Evolutionary conservation across 306 rosid species (phyloP), one percentile per base, ranked within the genome.

Genomic region (Gastrolobium villosum): DNA sequence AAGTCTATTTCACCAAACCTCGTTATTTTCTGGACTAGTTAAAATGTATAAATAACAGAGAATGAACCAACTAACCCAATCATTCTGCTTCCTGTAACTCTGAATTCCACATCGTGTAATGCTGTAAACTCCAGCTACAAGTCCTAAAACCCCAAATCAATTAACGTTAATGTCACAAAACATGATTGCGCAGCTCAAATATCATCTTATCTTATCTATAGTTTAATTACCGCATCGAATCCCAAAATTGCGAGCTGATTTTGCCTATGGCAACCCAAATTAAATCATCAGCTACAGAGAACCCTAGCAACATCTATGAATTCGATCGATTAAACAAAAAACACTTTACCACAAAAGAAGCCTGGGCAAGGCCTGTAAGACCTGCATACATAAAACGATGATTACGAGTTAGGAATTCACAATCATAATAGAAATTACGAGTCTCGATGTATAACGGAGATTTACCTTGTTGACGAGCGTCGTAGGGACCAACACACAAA

Each of bases 401-500:
- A 5, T 15, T 52, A 67, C 50, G 1, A 62, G 35, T 37, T 68
- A 54, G 5, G 53, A 74, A 67, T 69, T 10, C 41, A 40, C 1
- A 37, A 26, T 44, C n/a, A 35, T 1, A 15, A 36, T 54, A 57
- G 59, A 76, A 80, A 20, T n/a, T 39, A 35, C 5, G 26, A 10
- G 3, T 34, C 5, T n/a, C 28, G 26, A 75, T 40, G 8, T 0
- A 32, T 7, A 1, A 30, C 4, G 49, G 15, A 32, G 15, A 54
- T 56, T 65, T 36, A 89, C 99, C 94, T 36, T 80, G 82, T 60
- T 67, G 74, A 79, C 85, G 87, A 84, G 99, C 93, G 3, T 95
- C 88, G 72, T 84, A 87, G 36, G 99, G 99, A 75, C 87, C 93
- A 62, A 74, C 7, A 81, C 98, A 93, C 48, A 91, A 53, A 5